Conservation (phyloP, 169 alveolate genomes). For the Plasmodium gonderi region DNA sequence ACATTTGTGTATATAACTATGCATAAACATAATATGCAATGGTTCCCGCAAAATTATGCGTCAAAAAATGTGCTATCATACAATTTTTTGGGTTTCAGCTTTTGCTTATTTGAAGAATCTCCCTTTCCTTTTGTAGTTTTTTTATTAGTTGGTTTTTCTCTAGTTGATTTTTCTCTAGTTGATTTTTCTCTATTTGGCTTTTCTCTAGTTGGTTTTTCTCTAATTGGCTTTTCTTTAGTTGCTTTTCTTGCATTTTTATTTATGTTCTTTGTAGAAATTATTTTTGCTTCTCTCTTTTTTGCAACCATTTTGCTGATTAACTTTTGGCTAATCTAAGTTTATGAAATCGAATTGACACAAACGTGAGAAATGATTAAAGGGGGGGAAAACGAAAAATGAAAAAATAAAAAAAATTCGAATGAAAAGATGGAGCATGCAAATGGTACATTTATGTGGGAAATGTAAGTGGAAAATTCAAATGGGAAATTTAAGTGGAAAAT, state of each 20-base stretch:
- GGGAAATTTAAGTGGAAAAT: background rate
- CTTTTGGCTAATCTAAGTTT: background rate
- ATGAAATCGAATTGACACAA: background rate
- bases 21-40: too few species aligned
- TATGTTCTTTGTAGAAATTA: conserved; percentile 5
- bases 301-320: conserved; percentile 55
- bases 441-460: background rate
- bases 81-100: conserved; percentile 45
- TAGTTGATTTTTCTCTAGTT: conserved; percentile 6
- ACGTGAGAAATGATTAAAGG: background rate
- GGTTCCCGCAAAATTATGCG: too few species aligned
- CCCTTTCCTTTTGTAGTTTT: background rate
- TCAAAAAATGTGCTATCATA: background rate
- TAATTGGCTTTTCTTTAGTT: conserved; percentile 13
- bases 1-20: background rate
- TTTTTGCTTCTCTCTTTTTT: conserved; percentile 13
- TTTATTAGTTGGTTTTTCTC: conserved; percentile 18
- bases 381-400: background rate
- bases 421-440: background rate
- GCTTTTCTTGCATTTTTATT: conserved; percentile 25
- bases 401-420: background rate
- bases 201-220: conserved; percentile 17
- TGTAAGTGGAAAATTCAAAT: background rate
- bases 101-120: background rate
- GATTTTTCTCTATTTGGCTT: conserved; percentile 23